Base-by-base conservation (phyloP, 768 basidiomycete species). In the Auricularia heimuer region DNA sequence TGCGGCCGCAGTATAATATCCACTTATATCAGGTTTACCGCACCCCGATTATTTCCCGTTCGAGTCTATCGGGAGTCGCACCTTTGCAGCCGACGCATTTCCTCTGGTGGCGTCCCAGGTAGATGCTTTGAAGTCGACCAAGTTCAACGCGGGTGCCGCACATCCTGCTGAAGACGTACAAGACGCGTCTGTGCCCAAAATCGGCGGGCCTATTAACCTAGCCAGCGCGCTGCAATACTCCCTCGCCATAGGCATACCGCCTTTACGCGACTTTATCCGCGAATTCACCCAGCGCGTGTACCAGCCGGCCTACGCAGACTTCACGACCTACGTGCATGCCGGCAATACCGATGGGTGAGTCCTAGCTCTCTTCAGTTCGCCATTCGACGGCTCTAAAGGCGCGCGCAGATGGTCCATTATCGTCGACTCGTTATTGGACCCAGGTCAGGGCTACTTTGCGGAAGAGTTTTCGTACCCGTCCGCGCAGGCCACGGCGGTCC, bases 381-480 rank as follows among this genome's bases (percentile, higher is more conserved):
- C 8, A 42, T 51, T 14, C 47, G 47, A 12, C 47, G 10, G 21
- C 11, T 14, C 18, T 21, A 6, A 18, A 10, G 6, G 8, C 47
- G 47, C 6, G 18, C 18, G 11, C 47, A 51, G 47, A 16, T 51
- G 47, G 47, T 8, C 47, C 4, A 51, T 51, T 51, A 21, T 80
- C 29, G 78, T 84, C 8, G 71, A 72, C 24, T 84, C 87, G 24
- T 75, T 95, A 6, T 83, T 83, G 71, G 86, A 92, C 69, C 82
- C 82, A 2, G 87, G 87, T 3, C 84, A 87, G 61, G 79, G 78
- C 33, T 74, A 86, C 54, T 72, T 88, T 1, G 78, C 79, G 10
- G 80, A 81, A 65, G 90, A 90, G 71, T 94, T 86, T 86, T 84
- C 88, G 0, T 95, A 92, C 71, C 87, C 90, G 1, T 84, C 81